A percentile compares a stretch with the other conserved stretches of the same genome.
phyloP scores from a whole-genome alignment of 2,329 filamentous ascomycete species.

The Fusarium buharicum region DNA sequence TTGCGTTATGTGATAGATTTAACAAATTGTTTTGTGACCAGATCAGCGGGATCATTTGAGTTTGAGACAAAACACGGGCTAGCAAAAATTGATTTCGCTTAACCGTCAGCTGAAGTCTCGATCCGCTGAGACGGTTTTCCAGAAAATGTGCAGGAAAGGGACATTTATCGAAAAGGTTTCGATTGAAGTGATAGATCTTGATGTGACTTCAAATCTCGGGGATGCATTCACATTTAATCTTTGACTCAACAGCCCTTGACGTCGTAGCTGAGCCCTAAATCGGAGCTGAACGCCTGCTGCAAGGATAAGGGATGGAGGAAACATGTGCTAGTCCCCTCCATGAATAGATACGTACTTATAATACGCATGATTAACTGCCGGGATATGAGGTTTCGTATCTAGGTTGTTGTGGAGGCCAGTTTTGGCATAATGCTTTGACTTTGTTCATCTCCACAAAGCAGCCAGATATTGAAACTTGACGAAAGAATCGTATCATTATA shows the following conservation, averaged over 20 bases:
- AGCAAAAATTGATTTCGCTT: conserved; percentile 18
- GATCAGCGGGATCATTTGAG: background rate
- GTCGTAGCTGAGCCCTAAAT: conserved; percentile 1
- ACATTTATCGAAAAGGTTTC: background rate
- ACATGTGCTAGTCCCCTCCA: background rate
- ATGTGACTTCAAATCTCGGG: no score
- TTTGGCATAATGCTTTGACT: conserved; percentile 10
- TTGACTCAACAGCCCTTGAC: no score
- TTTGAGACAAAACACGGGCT: conserved; percentile 1
- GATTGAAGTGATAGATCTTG: background rate
- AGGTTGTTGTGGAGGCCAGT: conserved; percentile 1
- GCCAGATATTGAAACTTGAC: background rate
- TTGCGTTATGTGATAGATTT: no score
- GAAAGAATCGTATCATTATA: background rate
- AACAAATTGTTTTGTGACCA: background rate
- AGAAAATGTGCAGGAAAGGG: no score
- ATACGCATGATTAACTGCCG: conserved; percentile 11
- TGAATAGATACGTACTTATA: conserved; percentile 1
- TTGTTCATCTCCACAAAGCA: conserved; percentile 11
- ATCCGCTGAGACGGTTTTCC: background rate
- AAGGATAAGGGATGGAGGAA: background rate
- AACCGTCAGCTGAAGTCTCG: background rate
- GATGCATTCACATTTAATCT: no score
- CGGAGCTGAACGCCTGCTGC: background rate
- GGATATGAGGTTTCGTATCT: conserved; percentile 15